These are phyloP conservation scores for Eremochloa ophiuroides DNA, from an alignment of 176 grass and related monocot genomes.

Conservation along the genomic window DNA sequence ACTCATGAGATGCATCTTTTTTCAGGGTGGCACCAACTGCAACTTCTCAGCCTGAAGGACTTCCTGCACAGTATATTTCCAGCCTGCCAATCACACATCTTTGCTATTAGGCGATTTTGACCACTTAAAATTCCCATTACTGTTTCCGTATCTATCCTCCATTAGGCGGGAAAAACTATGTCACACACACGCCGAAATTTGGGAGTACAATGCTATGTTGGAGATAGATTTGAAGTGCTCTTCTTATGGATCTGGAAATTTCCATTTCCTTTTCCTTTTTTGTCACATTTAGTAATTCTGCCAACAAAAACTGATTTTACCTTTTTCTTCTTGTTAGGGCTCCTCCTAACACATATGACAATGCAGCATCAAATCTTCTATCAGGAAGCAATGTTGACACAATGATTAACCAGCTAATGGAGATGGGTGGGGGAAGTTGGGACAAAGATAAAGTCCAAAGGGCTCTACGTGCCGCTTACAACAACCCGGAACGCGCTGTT, in stretches of 20 bases:
- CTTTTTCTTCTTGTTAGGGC: constrained; percentile 34
- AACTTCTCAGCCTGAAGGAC: constrained; percentile 45
- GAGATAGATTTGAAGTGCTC: neutral
- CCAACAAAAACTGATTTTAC: neutral
- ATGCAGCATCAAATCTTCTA: constrained; percentile 68
- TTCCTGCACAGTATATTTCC: constrained; percentile 42
- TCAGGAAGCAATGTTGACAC: constrained; percentile 59
- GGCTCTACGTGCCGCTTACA: constrained; percentile 89
- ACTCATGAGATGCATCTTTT: constrained; percentile 5
- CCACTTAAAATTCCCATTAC: constrained; percentile 10
- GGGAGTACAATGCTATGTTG: neutral
- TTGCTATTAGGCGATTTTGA: neutral
- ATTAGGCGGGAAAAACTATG: neutral
- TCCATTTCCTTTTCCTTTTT: constrained; percentile 4
- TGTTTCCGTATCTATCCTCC: neutral
- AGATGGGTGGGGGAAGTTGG: constrained; percentile 97
- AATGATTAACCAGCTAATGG: constrained; percentile 77
- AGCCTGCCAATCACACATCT: constrained; percentile 13
- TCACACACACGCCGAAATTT: neutral
- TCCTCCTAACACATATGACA: constrained; percentile 42
- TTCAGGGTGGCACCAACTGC: constrained; percentile 38
- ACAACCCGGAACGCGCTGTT: constrained; percentile 95
- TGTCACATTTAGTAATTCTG: neutral
- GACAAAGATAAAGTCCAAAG: constrained; percentile 72
- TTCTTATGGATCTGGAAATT: neutral